Conservation (phyloP, 129 eudicot genomes). For the Daucus carota region DNA sequence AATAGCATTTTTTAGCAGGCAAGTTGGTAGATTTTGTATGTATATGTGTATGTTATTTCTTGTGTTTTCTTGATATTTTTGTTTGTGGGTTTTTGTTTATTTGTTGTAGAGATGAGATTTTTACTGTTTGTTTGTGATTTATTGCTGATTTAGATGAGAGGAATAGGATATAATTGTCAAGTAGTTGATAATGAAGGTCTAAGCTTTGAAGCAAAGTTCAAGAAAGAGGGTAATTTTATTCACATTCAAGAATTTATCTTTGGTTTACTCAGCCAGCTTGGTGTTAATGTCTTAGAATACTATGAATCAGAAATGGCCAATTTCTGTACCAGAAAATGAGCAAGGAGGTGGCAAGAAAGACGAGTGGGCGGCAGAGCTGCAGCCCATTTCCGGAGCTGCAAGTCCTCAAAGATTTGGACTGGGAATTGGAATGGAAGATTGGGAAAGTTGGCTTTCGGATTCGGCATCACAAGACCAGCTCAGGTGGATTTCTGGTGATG, state of each 20-base stretch:
- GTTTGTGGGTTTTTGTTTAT: background rate
- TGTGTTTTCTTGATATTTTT: background rate
- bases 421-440: conserved; percentile 48
- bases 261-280: conserved; percentile 30
- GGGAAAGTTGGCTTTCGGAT: conserved; percentile 54
- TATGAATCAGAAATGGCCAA: conserved; percentile 31
- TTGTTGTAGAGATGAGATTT: background rate
- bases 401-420: conserved; percentile 31
- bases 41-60: background rate
- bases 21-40: background rate
- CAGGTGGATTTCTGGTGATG: conserved; percentile 58
- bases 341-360: conserved; percentile 19
- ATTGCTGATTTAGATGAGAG: conserved; percentile 18
- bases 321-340: conserved; percentile 16
- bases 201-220: conserved; percentile 24
- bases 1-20: background rate
- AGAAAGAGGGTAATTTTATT: conserved; percentile 37
- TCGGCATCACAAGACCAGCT: conserved; percentile 46
- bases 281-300: conserved; percentile 17
- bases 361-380: conserved; percentile 45
- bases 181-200: background rate
- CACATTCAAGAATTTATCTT: conserved; percentile 46
- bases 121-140: background rate
- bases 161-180: conserved; percentile 15
- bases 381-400: conserved; percentile 30